phyloP scores from a whole-genome alignment of 2,329 filamentous ascomycete species.

The Lasiodiplodia sp. region DNA sequence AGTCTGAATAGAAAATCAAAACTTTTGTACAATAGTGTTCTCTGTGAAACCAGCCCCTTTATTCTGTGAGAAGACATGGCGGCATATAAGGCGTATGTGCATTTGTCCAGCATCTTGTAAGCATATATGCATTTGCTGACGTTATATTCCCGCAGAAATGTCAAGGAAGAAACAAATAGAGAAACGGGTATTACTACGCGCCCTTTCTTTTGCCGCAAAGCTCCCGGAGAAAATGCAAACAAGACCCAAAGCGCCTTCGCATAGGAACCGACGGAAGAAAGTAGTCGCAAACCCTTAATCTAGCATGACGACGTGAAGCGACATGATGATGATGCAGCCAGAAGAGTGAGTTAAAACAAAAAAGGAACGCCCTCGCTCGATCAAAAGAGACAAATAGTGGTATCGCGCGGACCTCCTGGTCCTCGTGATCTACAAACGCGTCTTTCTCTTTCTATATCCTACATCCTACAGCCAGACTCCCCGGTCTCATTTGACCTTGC shows the following conservation, averaged over 20 bases:
- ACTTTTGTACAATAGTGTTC: not conserved
- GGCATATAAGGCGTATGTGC: not conserved
- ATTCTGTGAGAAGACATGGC: not conserved
- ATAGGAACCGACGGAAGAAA: not conserved
- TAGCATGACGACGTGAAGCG: not conserved
- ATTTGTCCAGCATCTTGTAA: not conserved
- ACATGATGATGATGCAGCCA: not conserved
- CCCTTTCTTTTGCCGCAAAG: not conserved
- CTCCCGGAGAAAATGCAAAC: not conserved
- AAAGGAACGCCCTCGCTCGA: not conserved
- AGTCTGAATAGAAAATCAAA: not conserved
- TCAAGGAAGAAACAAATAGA: not conserved
- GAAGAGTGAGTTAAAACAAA: not conserved
- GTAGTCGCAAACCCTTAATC: not conserved
- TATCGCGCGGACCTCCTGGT: not conserved
- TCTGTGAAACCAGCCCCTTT: not conserved
- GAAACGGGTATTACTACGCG: not conserved
- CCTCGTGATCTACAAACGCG: not conserved
- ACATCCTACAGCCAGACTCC: not conserved
- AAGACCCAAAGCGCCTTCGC: not conserved
- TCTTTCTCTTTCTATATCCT: not conserved
- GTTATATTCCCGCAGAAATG: not conserved
- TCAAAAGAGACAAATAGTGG: not conserved
- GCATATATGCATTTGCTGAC: not conserved
- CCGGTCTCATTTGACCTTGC: conserved; percentile 74